Conservation (phyloP, 768 basidiomycete species). For the Mycena indigotica region DNA sequence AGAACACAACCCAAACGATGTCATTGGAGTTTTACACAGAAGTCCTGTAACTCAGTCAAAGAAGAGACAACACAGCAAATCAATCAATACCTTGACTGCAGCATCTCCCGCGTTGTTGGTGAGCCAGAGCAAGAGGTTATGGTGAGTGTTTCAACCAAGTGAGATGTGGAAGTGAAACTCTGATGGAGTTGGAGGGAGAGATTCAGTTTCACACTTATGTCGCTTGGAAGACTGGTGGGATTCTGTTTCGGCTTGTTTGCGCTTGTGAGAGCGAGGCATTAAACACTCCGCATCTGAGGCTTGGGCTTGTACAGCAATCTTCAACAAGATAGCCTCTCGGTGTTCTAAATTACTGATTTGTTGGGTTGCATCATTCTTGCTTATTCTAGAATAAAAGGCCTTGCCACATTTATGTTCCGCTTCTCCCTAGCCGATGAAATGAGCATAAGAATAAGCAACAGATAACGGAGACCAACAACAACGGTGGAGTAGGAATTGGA, state of each 20-base stretch:
- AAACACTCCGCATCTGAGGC: background rate
- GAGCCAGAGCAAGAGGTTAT: slow-evolving; percentile 16
- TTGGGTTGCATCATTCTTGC: slow-evolving; percentile 2
- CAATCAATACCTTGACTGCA: background rate
- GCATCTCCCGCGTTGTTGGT: background rate
- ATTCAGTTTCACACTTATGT: background rate
- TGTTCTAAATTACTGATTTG: slow-evolving; percentile 4
- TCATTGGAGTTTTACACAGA: background rate
- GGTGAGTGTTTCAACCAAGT: background rate
- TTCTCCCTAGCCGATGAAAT: slow-evolving; percentile 35
- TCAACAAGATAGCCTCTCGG: background rate
- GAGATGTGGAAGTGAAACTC: background rate
- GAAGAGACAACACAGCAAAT: background rate
- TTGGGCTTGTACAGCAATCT: background rate
- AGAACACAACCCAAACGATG: background rate
- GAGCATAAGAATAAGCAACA: background rate
- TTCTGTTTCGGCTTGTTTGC: background rate
- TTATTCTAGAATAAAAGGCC: background rate
- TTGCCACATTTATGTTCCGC: slow-evolving; percentile 31
- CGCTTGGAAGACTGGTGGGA: background rate
- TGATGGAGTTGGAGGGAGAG: background rate
- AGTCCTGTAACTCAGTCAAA: background rate
- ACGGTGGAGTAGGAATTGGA: slow-evolving; percentile 37
- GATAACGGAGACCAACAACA: slow-evolving; percentile 22
- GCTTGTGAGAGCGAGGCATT: background rate